Conservation (phyloP, 306 rosid species). For the Lotus japonicus region DNA sequence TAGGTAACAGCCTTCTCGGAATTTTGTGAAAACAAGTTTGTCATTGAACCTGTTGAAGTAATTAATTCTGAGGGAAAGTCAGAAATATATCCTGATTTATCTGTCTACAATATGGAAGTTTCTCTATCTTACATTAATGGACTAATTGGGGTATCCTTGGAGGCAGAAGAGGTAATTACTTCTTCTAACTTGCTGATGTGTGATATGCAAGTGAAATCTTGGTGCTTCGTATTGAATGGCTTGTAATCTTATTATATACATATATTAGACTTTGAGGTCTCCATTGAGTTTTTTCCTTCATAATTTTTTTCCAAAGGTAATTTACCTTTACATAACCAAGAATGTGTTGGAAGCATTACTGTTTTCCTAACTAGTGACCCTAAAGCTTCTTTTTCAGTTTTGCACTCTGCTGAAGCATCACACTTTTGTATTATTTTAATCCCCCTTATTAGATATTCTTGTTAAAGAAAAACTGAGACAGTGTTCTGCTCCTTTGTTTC, state of each 20-base stretch:
- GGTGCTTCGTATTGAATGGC: not conserved
- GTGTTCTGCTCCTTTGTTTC: not conserved
- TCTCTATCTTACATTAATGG: constrained; percentile 63
- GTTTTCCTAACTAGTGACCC: not conserved
- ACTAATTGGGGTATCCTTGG: constrained; percentile 67
- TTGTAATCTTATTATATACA: not conserved
- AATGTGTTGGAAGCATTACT: not conserved
- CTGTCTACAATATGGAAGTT: constrained; percentile 80
- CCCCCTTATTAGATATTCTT: not conserved
- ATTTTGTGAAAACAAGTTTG: constrained; percentile 64
- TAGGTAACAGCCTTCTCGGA: constrained; percentile 78
- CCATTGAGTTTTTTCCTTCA: not conserved
- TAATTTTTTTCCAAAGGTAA: not conserved
- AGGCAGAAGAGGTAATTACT: constrained; percentile 63
- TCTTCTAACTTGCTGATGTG: not conserved
- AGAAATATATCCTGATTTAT: constrained; percentile 69
- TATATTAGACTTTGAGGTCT: not conserved
- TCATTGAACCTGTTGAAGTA: constrained; percentile 91
- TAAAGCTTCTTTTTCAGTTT: not conserved
- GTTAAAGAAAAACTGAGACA: not conserved
- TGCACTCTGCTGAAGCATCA: not conserved
- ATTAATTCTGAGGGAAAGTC: constrained; percentile 67
- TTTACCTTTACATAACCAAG: not conserved
- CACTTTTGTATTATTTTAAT: not conserved
- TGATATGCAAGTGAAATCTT: not conserved